Conservation (phyloP, 148 eudicot species). For the Arbutus unedo region DNA sequence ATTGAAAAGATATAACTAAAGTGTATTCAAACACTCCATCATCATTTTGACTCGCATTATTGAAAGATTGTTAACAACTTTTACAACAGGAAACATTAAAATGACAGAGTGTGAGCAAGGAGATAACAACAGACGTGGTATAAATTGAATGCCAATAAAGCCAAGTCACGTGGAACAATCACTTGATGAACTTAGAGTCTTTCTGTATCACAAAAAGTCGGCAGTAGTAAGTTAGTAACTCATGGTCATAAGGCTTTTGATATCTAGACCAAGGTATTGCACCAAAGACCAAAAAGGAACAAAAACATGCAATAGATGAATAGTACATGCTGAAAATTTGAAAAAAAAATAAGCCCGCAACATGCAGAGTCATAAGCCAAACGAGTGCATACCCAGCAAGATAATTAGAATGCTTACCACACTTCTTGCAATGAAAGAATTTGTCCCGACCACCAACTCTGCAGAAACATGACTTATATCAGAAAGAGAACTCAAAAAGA, state of each 20-base stretch:
- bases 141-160: not conserved
- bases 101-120: not conserved
- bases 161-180: not conserved
- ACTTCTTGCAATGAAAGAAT: conserved; percentile 85
- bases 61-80: not conserved
- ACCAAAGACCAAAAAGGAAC: not conserved
- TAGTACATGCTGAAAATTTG: not conserved
- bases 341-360: not conserved
- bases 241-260: not conserved
- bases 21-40: not conserved
- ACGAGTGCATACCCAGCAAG: not conserved
- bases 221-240: not conserved
- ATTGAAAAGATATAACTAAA: not conserved
- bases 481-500: conserved; percentile 12
- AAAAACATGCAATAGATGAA: not conserved
- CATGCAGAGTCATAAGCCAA: not conserved
- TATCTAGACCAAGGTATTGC: not conserved
- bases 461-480: conserved; percentile 25
- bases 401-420: conserved; percentile 55
- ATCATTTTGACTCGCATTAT: not conserved
- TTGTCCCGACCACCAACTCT: conserved; percentile 94
- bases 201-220: not conserved
- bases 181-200: not conserved
- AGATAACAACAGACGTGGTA: not conserved
- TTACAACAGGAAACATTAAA: not conserved